Evolutionary conservation across 176 grass and related monocot species (phyloP).

Genomic region (Saccharum spontaneum): DNA sequence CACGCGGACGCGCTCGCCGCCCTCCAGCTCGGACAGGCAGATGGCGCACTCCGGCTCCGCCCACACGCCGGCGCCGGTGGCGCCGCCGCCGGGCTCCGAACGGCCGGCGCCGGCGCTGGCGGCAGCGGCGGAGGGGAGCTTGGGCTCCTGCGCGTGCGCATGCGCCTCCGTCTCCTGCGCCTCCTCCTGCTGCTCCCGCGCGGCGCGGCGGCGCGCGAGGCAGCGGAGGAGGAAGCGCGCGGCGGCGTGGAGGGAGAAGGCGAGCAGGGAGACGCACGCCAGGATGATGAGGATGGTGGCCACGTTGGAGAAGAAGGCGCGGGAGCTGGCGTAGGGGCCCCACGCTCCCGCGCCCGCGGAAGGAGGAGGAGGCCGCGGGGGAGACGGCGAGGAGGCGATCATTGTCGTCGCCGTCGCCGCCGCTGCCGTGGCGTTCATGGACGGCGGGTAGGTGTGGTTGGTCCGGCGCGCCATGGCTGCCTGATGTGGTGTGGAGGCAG

Average conservation of each 20-base stretch:
- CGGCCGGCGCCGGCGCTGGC: neutral
- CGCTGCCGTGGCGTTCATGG: neutral
- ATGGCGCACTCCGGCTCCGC: constrained; percentile 70
- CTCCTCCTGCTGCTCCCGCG: neutral
- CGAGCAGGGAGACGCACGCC: constrained; percentile 72
- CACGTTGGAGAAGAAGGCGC: constrained; percentile 82
- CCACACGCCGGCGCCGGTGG: constrained; percentile 11
- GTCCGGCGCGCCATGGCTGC: constrained; percentile 23
- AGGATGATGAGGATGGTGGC: constrained; percentile 86
- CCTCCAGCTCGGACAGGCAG: constrained; percentile 67
- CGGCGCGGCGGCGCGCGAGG: constrained; percentile 27
- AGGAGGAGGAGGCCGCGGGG: neutral
- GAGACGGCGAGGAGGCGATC: constrained; percentile 28
- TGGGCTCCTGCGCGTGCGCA: neutral
- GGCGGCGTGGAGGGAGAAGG: constrained; percentile 79
- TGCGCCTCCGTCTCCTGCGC: neutral
- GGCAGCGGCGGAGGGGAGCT: constrained; percentile 18
- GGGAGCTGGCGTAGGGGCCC: constrained; percentile 64
- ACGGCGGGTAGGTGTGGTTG: constrained; percentile 43
- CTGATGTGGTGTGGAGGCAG: neutral
- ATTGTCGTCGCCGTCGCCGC: neutral
- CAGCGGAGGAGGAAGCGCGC: constrained; percentile 59
- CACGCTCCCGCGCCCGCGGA: constrained; percentile 35
- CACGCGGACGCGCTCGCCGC: constrained; percentile 56
- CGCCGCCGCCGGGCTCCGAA: neutral